Conservation (phyloP, 768 basidiomycete genomes). For the Trametes cinnabarina region DNA sequence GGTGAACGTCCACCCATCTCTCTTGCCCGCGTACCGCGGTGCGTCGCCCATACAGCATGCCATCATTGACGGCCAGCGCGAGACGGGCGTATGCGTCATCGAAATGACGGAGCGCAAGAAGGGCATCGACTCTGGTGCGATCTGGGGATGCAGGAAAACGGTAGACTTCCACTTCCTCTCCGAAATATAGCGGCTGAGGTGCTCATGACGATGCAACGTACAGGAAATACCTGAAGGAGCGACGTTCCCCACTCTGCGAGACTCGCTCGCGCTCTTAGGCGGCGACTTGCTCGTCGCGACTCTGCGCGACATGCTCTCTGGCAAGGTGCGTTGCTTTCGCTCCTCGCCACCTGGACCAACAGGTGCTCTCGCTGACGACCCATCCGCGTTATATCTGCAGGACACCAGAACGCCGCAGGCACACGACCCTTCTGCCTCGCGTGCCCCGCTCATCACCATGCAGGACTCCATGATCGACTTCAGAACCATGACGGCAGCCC, state of each 20-base stretch:
- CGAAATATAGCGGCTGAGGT: not conserved
- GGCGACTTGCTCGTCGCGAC: conserved; percentile 71
- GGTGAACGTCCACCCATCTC: conserved; percentile 88
- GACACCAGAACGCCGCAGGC: conserved; percentile 49
- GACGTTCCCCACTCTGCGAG: conserved; percentile 55
- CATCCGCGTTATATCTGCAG: conserved; percentile 28
- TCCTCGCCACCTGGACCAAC: not conserved
- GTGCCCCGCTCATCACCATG: conserved; percentile 60
- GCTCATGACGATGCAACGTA: not conserved
- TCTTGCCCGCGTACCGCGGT: conserved; percentile 85
- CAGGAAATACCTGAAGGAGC: conserved; percentile 54
- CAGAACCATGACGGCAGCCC: conserved; percentile 49
- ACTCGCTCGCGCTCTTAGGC: conserved; percentile 58
- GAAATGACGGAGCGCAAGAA: conserved; percentile 65
- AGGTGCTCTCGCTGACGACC: not conserved
- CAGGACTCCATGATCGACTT: conserved; percentile 58
- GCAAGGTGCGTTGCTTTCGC: conserved; percentile 24
- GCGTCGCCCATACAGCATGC: conserved; percentile 88
- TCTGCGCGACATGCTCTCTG: conserved; percentile 59
- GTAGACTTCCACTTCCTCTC: conserved; percentile 39
- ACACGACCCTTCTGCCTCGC: conserved; percentile 34
- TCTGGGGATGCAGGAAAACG: conserved; percentile 55
- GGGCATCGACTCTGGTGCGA: conserved; percentile 77
- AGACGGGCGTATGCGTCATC: conserved; percentile 80
- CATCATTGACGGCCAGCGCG: conserved; percentile 60